Evolutionary conservation across 2,329 filamentous ascomycete genomes (phyloP).

Genomic region (Ascocoryne sarcoides): DNA sequence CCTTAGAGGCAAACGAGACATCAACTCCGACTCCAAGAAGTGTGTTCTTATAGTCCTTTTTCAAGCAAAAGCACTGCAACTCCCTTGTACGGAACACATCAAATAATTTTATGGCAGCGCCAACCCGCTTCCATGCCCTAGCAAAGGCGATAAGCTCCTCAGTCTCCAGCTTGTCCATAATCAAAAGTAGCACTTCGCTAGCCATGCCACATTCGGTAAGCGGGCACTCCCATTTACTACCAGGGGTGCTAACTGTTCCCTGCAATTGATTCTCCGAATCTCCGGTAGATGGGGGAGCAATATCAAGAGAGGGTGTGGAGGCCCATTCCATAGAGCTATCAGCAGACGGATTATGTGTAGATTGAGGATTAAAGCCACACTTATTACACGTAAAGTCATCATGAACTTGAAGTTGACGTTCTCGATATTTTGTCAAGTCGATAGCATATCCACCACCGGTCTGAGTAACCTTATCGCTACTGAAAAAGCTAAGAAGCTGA

Average conservation of each 20-base stretch:
- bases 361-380: conserved; percentile 15
- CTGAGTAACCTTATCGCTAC: conserved; percentile 38
- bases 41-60: conserved; percentile 31
- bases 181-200: conserved; percentile 33
- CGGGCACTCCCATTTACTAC: no score
- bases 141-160: conserved; percentile 17
- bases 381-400: conserved; percentile 13
- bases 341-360: background rate
- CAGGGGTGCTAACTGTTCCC: no score
- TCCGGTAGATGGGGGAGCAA: no score
- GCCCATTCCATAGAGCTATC: background rate
- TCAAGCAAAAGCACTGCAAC: conserved; percentile 39
- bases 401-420: background rate
- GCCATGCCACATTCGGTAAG: background rate
- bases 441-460: conserved; percentile 15
- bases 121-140: conserved; percentile 14
- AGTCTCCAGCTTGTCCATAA: conserved; percentile 28
- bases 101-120: conserved; percentile 8
- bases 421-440: conserved; percentile 23
- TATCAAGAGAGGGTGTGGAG: background rate
- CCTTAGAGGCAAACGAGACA: background rate
- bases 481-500: conserved; percentile 42
- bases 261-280: no score
- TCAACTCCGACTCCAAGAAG: conserved; percentile 37
- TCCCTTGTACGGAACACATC: conserved; percentile 30